Evolutionary conservation across 169 alveolate genomes (phyloP), one percentile per base, ranked within the genome.

Genomic region (Cryptosporidium sp.): DNA sequence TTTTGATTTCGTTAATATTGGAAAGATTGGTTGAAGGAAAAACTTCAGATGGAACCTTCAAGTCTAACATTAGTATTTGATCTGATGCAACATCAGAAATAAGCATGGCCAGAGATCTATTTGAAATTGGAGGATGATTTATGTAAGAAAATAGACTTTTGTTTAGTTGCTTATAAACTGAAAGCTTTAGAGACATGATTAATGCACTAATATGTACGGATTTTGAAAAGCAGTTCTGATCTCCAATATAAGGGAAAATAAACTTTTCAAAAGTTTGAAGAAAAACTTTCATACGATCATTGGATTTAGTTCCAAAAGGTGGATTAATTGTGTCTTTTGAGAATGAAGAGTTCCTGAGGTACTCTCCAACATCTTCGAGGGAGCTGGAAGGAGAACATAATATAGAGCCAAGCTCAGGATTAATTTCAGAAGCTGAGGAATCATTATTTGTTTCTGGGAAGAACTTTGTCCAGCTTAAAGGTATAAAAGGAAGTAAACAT

Each of bases 71-170:
- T 23, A 56, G 42, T 21, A 73, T 53, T 53, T 58, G 86, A 18
- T 73, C 70, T n/a, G 86, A 73, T 33, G 52, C 52, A 1, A 73
- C 2, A 23, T 73, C 86, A 23, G 52, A 73, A 10, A 58, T 56
- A 9, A 73, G 39, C 86, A 73, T 73, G 0, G 14, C 31, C 1
- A 73, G 21, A 8, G 60, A 26, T 18, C 52, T 53, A 29, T 53
- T 56, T 14, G 86, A 73, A 58, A 73, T 35, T 56, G 68, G 68
- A 31, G 86, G 86, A 48, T 73, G 86, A 31, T 73, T 73, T 18
- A 33, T 53, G 39, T 73, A 73, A 5, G 26, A 52, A 31, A 73
- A 73, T 21, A 80, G 29, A 18, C 53, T 62, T 45, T 42, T 56
- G 42, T 80, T 62, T 21, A 80, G 67, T 26, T 80, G 80, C 42